Conservation (phyloP, 2,329 filamentous ascomycete genomes). For the Pezicula rhizophila region DNA sequence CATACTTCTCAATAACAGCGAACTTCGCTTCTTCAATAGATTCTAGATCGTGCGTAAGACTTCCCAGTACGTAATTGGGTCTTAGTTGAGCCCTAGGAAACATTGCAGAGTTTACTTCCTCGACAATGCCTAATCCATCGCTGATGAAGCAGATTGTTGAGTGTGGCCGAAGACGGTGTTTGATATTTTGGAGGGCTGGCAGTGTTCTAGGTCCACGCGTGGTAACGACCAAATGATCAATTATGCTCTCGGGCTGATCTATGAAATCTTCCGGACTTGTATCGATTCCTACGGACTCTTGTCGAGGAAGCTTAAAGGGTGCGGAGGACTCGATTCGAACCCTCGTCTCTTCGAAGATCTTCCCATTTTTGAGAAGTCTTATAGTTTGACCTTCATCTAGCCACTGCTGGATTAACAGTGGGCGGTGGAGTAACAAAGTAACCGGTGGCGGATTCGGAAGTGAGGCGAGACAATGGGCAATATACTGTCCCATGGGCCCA, state of each 20-base stretch:
- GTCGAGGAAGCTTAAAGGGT: background rate
- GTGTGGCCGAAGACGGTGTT: conserved; percentile 57
- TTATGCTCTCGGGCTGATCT: conserved; percentile 33
- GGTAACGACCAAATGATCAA: conserved; percentile 67
- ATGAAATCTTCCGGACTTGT: conserved; percentile 13
- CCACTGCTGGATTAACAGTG: conserved; percentile 39
- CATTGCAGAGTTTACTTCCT: conserved; percentile 64
- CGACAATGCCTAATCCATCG: conserved; percentile 78
- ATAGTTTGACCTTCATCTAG: conserved; percentile 37
- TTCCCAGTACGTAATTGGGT: conserved; percentile 62
- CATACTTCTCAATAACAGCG: conserved; percentile 32
- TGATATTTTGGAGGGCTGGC: conserved; percentile 51
- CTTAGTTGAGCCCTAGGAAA: conserved; percentile 61
- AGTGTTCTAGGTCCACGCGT: conserved; percentile 55
- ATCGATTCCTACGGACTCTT: conserved; percentile 1
- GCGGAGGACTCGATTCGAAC: conserved; percentile 25
- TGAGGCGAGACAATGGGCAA: conserved; percentile 58
- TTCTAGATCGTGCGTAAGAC: conserved; percentile 31
- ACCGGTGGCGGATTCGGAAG: conserved; percentile 55
- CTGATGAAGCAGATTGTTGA: conserved; percentile 73
- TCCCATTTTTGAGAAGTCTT: conserved; percentile 37
- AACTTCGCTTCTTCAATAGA: conserved; percentile 31
- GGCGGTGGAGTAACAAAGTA: conserved; percentile 54
- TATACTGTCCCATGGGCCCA: conserved; percentile 56
- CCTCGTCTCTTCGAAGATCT: conserved; percentile 28